Percentiles rank a stretch among this genome's conserved stretches.
Conservation (phyloP, 768 basidiomycete species). For the Termitomyces sp. region DNA sequence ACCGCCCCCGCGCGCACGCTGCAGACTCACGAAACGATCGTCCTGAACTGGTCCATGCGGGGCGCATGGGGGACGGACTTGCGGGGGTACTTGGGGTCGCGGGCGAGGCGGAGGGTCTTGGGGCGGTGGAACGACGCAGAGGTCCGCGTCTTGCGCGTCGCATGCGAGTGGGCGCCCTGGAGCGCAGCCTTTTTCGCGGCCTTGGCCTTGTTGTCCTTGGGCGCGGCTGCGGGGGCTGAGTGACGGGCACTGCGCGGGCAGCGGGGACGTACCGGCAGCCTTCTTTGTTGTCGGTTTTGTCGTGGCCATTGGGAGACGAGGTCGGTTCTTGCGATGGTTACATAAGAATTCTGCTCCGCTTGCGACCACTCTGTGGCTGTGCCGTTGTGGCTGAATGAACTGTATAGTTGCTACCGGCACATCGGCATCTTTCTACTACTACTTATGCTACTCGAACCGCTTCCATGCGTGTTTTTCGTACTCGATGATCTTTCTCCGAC, state of each 20-base stretch:
- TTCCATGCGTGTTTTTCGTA: conserved; percentile 83
- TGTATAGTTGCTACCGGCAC: conserved; percentile 12
- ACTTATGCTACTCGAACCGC: conserved; percentile 43
- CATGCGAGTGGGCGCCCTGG: conserved; percentile 75
- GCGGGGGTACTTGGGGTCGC: conserved; percentile 91
- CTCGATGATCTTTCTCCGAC: conserved; percentile 47
- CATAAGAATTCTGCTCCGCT: conserved; percentile 8
- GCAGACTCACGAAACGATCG: conserved; percentile 83
- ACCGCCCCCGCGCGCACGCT: no score
- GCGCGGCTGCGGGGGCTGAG: conserved; percentile 18
- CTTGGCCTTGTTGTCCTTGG: conserved; percentile 74
- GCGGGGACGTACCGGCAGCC: conserved; percentile 33
- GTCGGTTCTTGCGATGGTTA: conserved; percentile 12
- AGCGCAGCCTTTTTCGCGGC: conserved; percentile 95
- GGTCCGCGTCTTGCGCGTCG: conserved; percentile 74
- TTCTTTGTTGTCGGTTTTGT: conserved; percentile 70
- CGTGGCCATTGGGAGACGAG: conserved; percentile 43
- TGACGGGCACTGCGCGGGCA: background rate
- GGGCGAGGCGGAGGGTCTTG: conserved; percentile 82
- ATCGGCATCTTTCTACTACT: background rate
- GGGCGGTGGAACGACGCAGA: conserved; percentile 95
- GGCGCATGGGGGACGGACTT: conserved; percentile 90
- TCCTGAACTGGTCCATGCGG: conserved; percentile 95
- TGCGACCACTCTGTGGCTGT: conserved; percentile 11
- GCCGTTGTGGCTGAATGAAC: conserved; percentile 13